Evolutionary conservation across 208 protist genomes (phyloP).

Genomic region (Leishmania gerbilli): DNA sequence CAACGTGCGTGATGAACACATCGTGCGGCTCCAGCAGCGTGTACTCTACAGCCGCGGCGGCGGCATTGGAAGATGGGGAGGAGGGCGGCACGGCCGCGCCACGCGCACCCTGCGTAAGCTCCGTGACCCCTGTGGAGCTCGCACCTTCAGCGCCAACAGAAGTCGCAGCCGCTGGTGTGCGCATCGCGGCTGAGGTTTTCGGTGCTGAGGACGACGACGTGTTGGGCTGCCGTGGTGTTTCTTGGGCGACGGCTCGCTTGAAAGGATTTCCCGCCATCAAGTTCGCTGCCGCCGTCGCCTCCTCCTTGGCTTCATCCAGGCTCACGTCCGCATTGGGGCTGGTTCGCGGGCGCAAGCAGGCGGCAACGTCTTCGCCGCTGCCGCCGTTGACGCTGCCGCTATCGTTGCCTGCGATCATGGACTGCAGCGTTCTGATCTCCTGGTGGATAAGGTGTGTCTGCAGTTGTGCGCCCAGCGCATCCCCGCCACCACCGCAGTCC

Average conservation of each 20-base stretch:
- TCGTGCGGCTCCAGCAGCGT: slow-evolving; percentile 43
- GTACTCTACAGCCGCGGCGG: slow-evolving; percentile 1
- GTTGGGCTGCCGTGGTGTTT: not conserved
- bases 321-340: not conserved
- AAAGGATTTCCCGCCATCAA: not conserved
- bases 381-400: not conserved
- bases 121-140: not conserved
- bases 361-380: not conserved
- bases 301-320: not conserved
- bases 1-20: slow-evolving; percentile 35
- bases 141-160: not conserved
- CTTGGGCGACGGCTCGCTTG: not conserved
- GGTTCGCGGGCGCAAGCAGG: not conserved
- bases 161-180: not conserved
- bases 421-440: slow-evolving; percentile 12
- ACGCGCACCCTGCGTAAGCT: not conserved
- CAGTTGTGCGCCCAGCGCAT: not conserved
- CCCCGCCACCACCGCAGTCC: not conserved
- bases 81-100: not conserved
- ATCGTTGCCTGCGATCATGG: not conserved
- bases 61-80: not conserved
- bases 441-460: slow-evolving; percentile 12
- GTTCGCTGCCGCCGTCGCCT: not conserved
- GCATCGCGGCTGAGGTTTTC: not conserved
- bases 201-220: not conserved